phyloP scores from a whole-genome alignment of 768 basidiomycete species.

The Daedaleopsis sinensis region DNA sequence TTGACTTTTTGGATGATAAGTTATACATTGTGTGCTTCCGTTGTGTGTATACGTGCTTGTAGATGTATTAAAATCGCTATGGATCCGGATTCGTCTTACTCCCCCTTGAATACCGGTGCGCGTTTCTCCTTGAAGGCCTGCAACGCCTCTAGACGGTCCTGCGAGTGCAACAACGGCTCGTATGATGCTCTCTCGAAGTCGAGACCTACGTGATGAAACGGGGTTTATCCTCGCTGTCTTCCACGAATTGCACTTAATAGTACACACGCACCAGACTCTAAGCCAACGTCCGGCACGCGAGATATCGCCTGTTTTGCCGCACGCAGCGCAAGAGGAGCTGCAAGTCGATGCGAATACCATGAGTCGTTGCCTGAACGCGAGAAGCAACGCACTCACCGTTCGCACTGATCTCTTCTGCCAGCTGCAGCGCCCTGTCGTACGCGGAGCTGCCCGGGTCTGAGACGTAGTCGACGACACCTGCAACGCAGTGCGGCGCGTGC shows the following conservation, averaged over 20 bases:
- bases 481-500: slow-evolving; percentile 5
- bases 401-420: slow-evolving; percentile 68
- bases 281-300: slow-evolving; percentile 72
- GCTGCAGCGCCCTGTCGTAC: slow-evolving; percentile 66
- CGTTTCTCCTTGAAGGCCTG: slow-evolving; percentile 87
- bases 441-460: slow-evolving; percentile 61
- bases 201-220: slow-evolving; percentile 52
- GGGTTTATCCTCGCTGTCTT: neutral
- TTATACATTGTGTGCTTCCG: slow-evolving; percentile 2
- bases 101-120: slow-evolving; percentile 76
- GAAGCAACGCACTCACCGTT: slow-evolving; percentile 53
- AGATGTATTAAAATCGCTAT: slow-evolving; percentile 9
- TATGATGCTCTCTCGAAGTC: slow-evolving; percentile 90
- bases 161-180: slow-evolving; percentile 70
- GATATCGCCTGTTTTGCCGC: slow-evolving; percentile 88
- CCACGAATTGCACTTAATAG: neutral
- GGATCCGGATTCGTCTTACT: slow-evolving; percentile 43
- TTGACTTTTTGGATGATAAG: neutral
- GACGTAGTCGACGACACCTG: slow-evolving; percentile 85
- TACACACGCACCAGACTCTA: slow-evolving; percentile 64
- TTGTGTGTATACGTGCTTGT: slow-evolving; percentile 5
- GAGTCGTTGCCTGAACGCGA: neutral
- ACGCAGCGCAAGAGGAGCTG: slow-evolving; percentile 85
- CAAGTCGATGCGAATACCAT: neutral
- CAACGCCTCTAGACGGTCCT: slow-evolving; percentile 84